A percentile compares a stretch with the other conserved stretches of the same genome.
phyloP scores from a whole-genome alignment of 805 yeast species.

The Nakazawaea populi region DNA sequence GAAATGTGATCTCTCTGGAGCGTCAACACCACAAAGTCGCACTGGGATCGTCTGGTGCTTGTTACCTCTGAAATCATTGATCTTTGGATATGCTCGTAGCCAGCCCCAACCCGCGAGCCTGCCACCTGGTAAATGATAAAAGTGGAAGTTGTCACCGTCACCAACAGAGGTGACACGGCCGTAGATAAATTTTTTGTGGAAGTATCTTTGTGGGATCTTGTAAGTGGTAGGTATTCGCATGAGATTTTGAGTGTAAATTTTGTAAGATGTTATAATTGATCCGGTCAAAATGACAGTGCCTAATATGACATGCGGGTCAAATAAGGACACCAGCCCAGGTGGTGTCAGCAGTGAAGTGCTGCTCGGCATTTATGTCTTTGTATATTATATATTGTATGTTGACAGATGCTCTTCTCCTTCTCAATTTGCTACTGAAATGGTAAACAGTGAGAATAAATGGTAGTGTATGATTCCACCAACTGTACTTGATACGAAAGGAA shows the following conservation, averaged over 20 bases:
- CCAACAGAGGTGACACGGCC: constrained; percentile 90
- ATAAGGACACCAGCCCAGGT: background rate
- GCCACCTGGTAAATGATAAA: constrained; percentile 95
- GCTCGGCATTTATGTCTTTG: too few relatives aligned
- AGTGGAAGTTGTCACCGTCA: constrained; percentile 92
- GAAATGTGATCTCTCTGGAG: constrained; percentile 93
- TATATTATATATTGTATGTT: too few relatives aligned
- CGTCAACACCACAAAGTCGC: constrained; percentile 89
- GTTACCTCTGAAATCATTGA: constrained; percentile 36
- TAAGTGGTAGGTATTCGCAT: constrained; percentile 42
- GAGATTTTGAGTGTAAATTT: constrained; percentile 39
- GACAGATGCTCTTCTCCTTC: too few relatives aligned
- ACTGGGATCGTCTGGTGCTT: constrained; percentile 71
- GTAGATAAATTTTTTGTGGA: constrained; percentile 38
- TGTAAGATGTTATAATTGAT: constrained; percentile 34
- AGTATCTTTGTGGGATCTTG: constrained; percentile 42
- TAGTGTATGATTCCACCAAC: too few relatives aligned
- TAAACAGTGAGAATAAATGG: too few relatives aligned
- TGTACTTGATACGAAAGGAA: too few relatives aligned
- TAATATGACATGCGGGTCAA: constrained; percentile 8
- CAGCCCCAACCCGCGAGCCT: constrained; percentile 87
- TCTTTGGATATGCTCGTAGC: constrained; percentile 62
- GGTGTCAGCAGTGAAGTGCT: background rate
- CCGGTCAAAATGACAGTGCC: constrained; percentile 20
- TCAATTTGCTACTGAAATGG: too few relatives aligned